phyloP scores from a whole-genome alignment of 306 rosid genomes.

The peach (Prunus persica) region DNA sequence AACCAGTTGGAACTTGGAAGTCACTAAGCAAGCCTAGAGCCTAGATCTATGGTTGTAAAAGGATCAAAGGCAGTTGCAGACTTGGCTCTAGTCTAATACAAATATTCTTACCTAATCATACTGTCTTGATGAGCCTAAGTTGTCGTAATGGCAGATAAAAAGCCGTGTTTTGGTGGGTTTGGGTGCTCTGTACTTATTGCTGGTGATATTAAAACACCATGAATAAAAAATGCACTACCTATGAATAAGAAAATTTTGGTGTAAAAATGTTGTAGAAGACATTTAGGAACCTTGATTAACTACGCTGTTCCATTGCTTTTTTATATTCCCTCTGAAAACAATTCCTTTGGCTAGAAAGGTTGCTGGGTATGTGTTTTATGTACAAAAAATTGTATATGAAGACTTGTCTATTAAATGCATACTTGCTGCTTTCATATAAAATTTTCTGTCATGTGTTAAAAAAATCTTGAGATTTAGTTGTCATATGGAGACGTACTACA shows the following conservation, averaged over 20 bases:
- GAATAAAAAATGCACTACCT: not conserved
- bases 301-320: no score
- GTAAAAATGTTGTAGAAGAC: not conserved
- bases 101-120: no score
- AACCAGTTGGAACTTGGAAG: not conserved
- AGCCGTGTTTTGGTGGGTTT: no score
- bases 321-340: not conserved
- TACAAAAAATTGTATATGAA: not conserved
- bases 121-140: no score
- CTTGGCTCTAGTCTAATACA: no score
- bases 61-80: no score
- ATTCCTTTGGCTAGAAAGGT: not conserved
- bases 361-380: not conserved
- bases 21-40: not conserved
- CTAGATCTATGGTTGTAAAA: no score
- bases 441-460: no score
- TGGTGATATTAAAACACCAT: not conserved
- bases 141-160: no score
- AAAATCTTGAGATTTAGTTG: not conserved
- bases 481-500: constrained; percentile 51
- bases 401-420: not conserved
- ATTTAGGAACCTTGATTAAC: not conserved
- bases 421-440: not conserved
- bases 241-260: not conserved
- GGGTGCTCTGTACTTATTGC: not conserved